Conservation (phyloP, 305 asterid genomes). For the Ilex paraguariensis region DNA sequence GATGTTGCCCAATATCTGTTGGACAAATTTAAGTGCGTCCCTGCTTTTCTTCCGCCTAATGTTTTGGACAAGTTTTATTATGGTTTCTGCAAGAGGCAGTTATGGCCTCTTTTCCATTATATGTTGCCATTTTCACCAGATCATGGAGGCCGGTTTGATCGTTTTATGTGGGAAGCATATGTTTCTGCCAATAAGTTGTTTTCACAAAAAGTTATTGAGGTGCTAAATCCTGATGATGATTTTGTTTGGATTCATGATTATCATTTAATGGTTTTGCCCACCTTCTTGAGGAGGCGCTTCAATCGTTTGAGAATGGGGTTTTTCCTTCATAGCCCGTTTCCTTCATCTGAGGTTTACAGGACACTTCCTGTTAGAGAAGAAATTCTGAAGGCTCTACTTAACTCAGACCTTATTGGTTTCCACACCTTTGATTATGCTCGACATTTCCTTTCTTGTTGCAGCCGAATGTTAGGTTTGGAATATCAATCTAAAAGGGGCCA, state of each 20-base stretch:
- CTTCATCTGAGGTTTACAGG: too few species aligned
- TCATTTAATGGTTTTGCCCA: conserved; percentile 23
- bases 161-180: conserved; percentile 94
- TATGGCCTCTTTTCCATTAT: conserved; percentile 96
- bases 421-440: conserved; percentile 50
- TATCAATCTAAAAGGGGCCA: conserved; percentile 91
- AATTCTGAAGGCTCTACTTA: conserved; percentile 85
- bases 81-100: conserved; percentile 88
- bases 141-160: conserved; percentile 82
- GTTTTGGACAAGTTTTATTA: conserved; percentile 68
- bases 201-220: conserved; percentile 89
- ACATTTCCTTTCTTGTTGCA: conserved; percentile 63
- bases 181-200: conserved; percentile 81
- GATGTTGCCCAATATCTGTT: conserved; percentile 73
- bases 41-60: conserved; percentile 78
- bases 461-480: conserved; percentile 94
- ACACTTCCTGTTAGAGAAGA: conserved; percentile 93
- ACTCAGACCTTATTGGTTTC: conserved; percentile 83
- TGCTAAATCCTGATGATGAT: conserved; percentile 90
- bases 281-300: conserved; percentile 84
- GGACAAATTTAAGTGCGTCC: conserved; percentile 79
- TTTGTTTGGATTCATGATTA: conserved; percentile 96
- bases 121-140: conserved; percentile 88
- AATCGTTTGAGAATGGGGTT: conserved; percentile 77
- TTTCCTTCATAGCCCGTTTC: conserved; percentile 46